These are phyloP conservation scores for Sclerotinia sclerotiorum DNA, from an alignment of 2,329 filamentous ascomycete genomes.

Conservation along the genomic window DNA sequence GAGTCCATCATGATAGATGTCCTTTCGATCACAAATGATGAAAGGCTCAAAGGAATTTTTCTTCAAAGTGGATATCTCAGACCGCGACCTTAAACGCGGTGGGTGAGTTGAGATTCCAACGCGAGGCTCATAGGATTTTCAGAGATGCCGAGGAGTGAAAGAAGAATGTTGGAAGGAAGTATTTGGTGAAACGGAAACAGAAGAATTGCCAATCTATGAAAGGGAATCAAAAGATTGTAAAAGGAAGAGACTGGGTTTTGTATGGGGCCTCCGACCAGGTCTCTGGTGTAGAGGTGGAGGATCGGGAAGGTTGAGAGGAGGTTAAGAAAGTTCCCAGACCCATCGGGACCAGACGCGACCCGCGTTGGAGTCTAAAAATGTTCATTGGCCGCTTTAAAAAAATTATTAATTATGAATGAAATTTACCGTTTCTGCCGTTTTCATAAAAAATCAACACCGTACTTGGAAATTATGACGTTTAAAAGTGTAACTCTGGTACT, in stretches of 20 bases:
- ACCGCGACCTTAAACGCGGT: conserved; percentile 24
- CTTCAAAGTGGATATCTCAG: conserved; percentile 29
- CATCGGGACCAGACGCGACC: conserved; percentile 24
- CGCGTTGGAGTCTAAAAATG: conserved; percentile 25
- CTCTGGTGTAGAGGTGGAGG: conserved; percentile 8
- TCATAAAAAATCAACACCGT: not conserved
- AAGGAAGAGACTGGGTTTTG: conserved; percentile 20
- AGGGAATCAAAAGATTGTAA: conserved; percentile 5
- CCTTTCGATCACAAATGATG: conserved; percentile 24
- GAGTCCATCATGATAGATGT: conserved; percentile 41
- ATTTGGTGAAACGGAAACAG: conserved; percentile 10
- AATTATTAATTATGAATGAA: not conserved
- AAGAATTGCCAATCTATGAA: conserved; percentile 7
- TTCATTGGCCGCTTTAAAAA: conserved; percentile 20
- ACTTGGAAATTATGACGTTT: no score
- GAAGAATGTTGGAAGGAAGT: not conserved
- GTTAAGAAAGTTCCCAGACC: conserved; percentile 20
- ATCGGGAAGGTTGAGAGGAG: conserved; percentile 11
- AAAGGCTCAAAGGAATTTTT: conserved; percentile 23
- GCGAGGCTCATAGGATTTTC: conserved; percentile 23
- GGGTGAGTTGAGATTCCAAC: conserved; percentile 17
- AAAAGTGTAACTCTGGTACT: not conserved
- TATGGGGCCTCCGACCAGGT: conserved; percentile 23
- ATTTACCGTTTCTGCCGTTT: not conserved
- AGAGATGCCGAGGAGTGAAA: conserved; percentile 30